Percentiles rank a stretch among this genome's conserved stretches.
phyloP scores from a whole-genome alignment of 1,139 yeast genomes.

The Diutina neorugosa region DNA sequence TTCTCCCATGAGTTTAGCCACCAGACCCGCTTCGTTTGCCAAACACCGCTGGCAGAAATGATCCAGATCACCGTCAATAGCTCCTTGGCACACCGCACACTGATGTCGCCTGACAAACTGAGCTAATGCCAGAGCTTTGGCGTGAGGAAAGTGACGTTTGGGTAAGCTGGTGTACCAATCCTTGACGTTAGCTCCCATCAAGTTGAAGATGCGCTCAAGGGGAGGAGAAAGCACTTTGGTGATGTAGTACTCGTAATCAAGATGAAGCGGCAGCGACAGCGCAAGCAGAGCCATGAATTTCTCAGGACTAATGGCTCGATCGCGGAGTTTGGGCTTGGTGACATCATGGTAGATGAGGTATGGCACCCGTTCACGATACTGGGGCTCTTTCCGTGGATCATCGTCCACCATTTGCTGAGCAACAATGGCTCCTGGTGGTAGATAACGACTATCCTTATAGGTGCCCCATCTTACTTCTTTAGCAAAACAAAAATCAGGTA shows the following conservation, averaged over 20 bases:
- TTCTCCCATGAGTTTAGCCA: neutral
- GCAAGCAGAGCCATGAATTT: conserved; percentile 39
- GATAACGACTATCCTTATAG: conserved; percentile 55
- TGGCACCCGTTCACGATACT: conserved; percentile 79
- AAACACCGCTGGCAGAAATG: neutral
- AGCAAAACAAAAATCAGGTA: conserved; percentile 84
- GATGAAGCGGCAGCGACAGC: conserved; percentile 22
- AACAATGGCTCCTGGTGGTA: conserved; percentile 88
- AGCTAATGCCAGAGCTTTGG: neutral
- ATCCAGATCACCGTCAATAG: neutral
- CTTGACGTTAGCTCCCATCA: conserved; percentile 70
- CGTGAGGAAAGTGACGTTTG: conserved; percentile 9
- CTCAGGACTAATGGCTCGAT: conserved; percentile 71
- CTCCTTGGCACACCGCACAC: neutral
- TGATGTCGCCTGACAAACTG: neutral
- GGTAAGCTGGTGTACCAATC: conserved; percentile 77
- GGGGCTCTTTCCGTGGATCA: conserved; percentile 74
- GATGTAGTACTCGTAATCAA: conserved; percentile 82
- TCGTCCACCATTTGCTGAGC: conserved; percentile 47
- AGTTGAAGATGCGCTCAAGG: conserved; percentile 66
- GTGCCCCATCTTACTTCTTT: conserved; percentile 80
- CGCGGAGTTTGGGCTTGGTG: conserved; percentile 54
- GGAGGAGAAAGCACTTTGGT: conserved; percentile 81
- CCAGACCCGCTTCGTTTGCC: neutral
- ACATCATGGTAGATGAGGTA: conserved; percentile 68